Percentiles rank a stretch among this genome's conserved stretches.
These are phyloP conservation scores for Lentinula sp. DNA, from an alignment of 768 basidiomycete species.

Conservation along the genomic window DNA sequence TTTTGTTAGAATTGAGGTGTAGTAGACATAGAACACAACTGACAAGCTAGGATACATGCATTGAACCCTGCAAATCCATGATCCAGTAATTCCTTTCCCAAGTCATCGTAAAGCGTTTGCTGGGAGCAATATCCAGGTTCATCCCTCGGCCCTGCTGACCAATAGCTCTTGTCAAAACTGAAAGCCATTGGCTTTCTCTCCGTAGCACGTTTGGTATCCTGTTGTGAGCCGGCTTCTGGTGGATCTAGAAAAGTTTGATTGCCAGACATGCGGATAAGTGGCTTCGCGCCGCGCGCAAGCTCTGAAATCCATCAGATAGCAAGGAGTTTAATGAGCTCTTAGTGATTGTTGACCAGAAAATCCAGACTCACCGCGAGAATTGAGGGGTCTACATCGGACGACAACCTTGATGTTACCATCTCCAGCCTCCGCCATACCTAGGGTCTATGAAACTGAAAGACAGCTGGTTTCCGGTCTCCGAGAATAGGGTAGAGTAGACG, in stretches of 20 bases:
- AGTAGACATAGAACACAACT: conserved; percentile 32
- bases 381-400: conserved; percentile 94
- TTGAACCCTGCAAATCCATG: conserved; percentile 97
- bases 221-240: conserved; percentile 67
- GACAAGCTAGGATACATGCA: conserved; percentile 98
- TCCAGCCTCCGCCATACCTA: conserved; percentile 63
- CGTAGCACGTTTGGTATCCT: conserved; percentile 73
- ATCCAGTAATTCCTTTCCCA: conserved; percentile 91
- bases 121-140: conserved; percentile 92
- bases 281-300: conserved; percentile 87
- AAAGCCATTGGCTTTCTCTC: conserved; percentile 89
- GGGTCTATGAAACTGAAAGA: background rate
- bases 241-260: conserved; percentile 92
- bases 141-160: conserved; percentile 88
- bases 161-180: conserved; percentile 96
- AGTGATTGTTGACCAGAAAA: background rate
- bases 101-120: conserved; percentile 89
- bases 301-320: conserved; percentile 41
- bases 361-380: conserved; percentile 71
- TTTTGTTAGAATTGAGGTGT: conserved; percentile 6
- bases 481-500: background rate
- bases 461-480: background rate
- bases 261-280: conserved; percentile 91
- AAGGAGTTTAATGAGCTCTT: background rate
- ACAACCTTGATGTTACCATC: conserved; percentile 92